Evolutionary conservation across 371 early-diverging fungal genomes (phyloP).

Genomic region (Rhizopus sp.): DNA sequence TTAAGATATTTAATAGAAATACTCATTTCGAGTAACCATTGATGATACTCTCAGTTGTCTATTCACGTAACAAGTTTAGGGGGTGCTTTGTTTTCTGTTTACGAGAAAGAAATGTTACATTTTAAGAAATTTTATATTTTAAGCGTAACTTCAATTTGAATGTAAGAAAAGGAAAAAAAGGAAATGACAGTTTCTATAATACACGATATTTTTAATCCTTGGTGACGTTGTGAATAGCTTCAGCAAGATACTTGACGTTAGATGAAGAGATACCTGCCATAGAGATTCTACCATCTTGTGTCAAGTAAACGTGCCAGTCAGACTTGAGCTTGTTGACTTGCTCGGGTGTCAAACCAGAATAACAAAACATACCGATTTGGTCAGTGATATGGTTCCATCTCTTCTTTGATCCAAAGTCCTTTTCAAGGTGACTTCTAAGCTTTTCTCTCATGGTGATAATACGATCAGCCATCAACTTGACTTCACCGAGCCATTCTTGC

Average conservation of each 20-base stretch:
- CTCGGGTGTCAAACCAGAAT: constrained; percentile 91
- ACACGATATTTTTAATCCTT: constrained; percentile 41
- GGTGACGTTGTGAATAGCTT: constrained; percentile 95
- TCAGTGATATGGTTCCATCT: constrained; percentile 95
- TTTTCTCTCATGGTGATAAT: constrained; percentile 90
- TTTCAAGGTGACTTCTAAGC: constrained; percentile 80
- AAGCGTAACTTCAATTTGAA: too few species aligned
- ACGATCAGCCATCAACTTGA: constrained; percentile 97
- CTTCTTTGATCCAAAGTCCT: constrained; percentile 77
- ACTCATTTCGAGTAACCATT: too few species aligned
- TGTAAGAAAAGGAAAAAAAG: neutral
- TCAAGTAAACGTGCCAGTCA: constrained; percentile 94
- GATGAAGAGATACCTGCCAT: constrained; percentile 93
- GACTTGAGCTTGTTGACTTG: constrained; percentile 84
- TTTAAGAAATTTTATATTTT: too few species aligned
- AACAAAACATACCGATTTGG: constrained; percentile 99
- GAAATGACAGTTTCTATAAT: neutral
- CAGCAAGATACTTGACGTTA: constrained; percentile 95
- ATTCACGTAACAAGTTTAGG: too few species aligned
- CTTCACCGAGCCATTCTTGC: constrained; percentile 89
- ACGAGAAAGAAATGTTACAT: too few species aligned
- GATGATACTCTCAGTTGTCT: too few species aligned
- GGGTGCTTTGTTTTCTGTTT: too few species aligned
- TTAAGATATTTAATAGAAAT: too few species aligned
- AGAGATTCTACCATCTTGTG: constrained; percentile 96